Percentiles rank a stretch among this genome's conserved stretches.
phyloP scores from a whole-genome alignment of 805 yeast genomes.

The Scheffersomyces amazonensis region DNA sequence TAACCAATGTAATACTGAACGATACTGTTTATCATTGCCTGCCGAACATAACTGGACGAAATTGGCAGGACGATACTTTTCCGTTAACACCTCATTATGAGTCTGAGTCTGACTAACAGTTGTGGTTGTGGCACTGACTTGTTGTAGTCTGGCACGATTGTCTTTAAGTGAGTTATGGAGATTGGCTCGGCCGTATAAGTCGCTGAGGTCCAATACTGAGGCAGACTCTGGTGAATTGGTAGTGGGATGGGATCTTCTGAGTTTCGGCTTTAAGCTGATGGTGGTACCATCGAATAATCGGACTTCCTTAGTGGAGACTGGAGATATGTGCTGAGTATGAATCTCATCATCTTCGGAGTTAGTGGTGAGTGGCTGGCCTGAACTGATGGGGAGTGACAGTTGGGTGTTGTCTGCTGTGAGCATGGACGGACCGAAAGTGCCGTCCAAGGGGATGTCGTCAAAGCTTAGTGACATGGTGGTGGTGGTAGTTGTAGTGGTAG shows the following conservation, averaged over 20 bases:
- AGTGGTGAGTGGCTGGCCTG: not conserved
- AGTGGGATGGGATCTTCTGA: not conserved
- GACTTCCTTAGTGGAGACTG: conserved; percentile 11
- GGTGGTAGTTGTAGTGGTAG: no score
- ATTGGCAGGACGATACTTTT: conserved; percentile 35
- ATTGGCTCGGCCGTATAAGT: conserved; percentile 17
- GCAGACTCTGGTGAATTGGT: conserved; percentile 5
- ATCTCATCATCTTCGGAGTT: not conserved
- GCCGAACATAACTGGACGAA: conserved; percentile 40
- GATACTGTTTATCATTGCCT: conserved; percentile 42
- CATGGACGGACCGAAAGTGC: no score
- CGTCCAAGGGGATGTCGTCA: no score
- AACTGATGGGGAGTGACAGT: not conserved
- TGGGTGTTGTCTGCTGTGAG: no score
- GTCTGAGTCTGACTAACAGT: conserved; percentile 1
- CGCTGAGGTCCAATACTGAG: conserved; percentile 15
- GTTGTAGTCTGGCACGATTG: conserved; percentile 8
- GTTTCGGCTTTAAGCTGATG: conserved; percentile 10
- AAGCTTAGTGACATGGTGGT: no score
- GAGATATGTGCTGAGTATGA: not conserved
- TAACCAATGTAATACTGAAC: conserved; percentile 39
- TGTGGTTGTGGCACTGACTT: conserved; percentile 1
- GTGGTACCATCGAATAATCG: conserved; percentile 17
- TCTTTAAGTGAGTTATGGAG: conserved; percentile 14
- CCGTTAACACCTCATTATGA: conserved; percentile 30